These are phyloP conservation scores for Apiospora arundinis DNA, from an alignment of 2,329 filamentous ascomycete species.

Conservation along the genomic window DNA sequence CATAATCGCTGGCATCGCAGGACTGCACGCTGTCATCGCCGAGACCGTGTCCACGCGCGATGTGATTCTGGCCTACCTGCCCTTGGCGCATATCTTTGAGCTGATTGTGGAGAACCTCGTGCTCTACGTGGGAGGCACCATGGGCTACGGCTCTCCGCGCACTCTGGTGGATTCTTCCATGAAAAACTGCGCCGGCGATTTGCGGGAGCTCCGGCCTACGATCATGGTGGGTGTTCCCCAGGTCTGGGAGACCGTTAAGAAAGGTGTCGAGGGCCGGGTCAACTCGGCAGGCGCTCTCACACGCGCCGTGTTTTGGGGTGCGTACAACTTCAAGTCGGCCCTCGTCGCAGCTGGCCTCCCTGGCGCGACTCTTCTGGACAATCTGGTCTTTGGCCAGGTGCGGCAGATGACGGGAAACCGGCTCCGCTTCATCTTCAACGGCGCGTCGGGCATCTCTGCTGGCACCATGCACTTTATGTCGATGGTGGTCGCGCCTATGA, in stretches of 20 bases:
- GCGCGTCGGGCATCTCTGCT: slow-evolving; percentile 87
- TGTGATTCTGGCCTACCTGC: slow-evolving; percentile 86
- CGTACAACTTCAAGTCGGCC: slow-evolving; percentile 64
- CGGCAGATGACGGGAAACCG: slow-evolving; percentile 88
- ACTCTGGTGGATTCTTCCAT: slow-evolving; percentile 87
- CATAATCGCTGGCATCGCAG: slow-evolving; percentile 83
- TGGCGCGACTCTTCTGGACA: slow-evolving; percentile 74
- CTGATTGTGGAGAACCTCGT: slow-evolving; percentile 94
- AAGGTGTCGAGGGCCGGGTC: slow-evolving; percentile 85
- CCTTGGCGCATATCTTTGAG: slow-evolving; percentile 94
- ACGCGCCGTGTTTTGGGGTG: slow-evolving; percentile 78
- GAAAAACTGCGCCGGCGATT: slow-evolving; percentile 90
- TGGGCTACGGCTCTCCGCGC: slow-evolving; percentile 91
- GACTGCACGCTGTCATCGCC: slow-evolving; percentile 79
- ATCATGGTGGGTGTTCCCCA: slow-evolving; percentile 94
- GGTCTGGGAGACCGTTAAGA: slow-evolving; percentile 97
- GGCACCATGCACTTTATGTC: slow-evolving; percentile 92
- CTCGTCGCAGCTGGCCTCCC: slow-evolving; percentile 66
- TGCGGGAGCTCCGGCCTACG: slow-evolving; percentile 88
- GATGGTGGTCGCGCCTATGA: slow-evolving; percentile 91
- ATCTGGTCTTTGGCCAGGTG: slow-evolving; percentile 89
- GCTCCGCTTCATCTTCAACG: slow-evolving; percentile 91
- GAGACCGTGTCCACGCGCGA: slow-evolving; percentile 80
- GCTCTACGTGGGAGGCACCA: slow-evolving; percentile 85
- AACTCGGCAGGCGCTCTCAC: slow-evolving; percentile 73